These are phyloP conservation scores for Adansonia digitata DNA, from an alignment of 345 rosid species.

Conservation along the genomic window DNA sequence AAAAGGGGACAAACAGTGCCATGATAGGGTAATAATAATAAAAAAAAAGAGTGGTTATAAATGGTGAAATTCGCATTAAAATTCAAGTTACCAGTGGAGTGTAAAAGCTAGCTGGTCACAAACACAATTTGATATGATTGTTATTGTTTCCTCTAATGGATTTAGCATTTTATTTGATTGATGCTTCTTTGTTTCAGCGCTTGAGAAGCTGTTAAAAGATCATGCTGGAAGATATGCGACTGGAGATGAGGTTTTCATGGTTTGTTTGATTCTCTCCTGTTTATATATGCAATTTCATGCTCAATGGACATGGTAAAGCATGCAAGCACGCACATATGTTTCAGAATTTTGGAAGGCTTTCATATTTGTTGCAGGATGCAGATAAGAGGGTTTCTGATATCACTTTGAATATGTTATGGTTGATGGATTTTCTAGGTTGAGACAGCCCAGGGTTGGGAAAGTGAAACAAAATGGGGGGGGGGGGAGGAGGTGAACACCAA, in stretches of 20 bases:
- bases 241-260: conserved; percentile 72
- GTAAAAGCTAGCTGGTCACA: too few relatives aligned
- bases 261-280: conserved; percentile 15
- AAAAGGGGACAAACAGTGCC: background rate
- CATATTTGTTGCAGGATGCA: background rate
- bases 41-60: background rate
- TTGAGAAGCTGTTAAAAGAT: conserved; percentile 58
- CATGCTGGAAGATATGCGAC: conserved; percentile 69
- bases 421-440: background rate
- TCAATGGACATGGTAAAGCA: background rate
- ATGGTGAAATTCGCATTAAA: background rate
- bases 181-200: conserved; percentile 41
- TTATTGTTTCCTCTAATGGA: background rate
- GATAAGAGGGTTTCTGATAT: background rate
- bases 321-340: background rate
- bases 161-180: background rate
- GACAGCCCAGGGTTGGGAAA: background rate
- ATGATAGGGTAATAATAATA: background rate
- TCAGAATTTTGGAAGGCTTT: background rate
- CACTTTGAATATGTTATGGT: background rate
- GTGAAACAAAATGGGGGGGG: background rate
- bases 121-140: too few relatives aligned
- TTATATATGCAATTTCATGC: background rate
- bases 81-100: background rate
- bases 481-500: background rate